Base-by-base conservation (phyloP, 495 filamentous ascomycete species). In the Penicillium salamii region DNA sequence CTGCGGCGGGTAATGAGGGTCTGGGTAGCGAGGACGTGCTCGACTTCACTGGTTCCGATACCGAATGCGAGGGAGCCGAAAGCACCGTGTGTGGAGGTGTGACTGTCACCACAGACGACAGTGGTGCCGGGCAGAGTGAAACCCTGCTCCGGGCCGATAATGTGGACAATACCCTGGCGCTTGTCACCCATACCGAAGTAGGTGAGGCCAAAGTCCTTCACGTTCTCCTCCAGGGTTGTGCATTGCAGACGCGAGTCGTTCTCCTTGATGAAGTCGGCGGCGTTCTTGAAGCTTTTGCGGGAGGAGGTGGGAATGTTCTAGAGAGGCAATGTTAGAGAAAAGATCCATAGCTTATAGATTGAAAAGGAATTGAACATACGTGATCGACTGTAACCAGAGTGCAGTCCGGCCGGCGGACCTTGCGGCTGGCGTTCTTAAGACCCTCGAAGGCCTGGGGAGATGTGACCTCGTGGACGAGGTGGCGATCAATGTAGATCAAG, bases 371-470 rank as follows among this genome's bases (percentile, higher is more conserved):
- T n/a, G 18, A 23, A 75, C 87, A 50, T 90, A 96, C 91, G 69
- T 98, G 93, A 69, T 98, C 93, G 33, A 91, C 93, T 20, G 93
- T 98, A 39, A 89, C 93, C 35, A 98, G 79, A 55, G 93, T 97
- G 78, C 91, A 96, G 69, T 98, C 93, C 52, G 92, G 90, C 65
- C 93, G 79, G 69, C 93, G 85, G 48, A 98, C 92, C 64, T 82
- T 83, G 37, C 93, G 85, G 42, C 82, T 80, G 28, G 93, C 90
- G 68, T 90, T 92, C 66, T 85, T 84, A 28, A 98, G 80, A 17
- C 93, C 92, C 65, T 98, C 93, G 59, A 98, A 98, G 33, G 93
- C 93, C 88, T 98, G 93, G 37, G 93, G 93, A 46, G 92, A 96
- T 43, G 93, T 97, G 63, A 98, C 93, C 78, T 98, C 93, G 64